Base-by-base conservation (phyloP, 2,329 filamentous ascomycete genomes). In the Hypoxylon sp. region DNA sequence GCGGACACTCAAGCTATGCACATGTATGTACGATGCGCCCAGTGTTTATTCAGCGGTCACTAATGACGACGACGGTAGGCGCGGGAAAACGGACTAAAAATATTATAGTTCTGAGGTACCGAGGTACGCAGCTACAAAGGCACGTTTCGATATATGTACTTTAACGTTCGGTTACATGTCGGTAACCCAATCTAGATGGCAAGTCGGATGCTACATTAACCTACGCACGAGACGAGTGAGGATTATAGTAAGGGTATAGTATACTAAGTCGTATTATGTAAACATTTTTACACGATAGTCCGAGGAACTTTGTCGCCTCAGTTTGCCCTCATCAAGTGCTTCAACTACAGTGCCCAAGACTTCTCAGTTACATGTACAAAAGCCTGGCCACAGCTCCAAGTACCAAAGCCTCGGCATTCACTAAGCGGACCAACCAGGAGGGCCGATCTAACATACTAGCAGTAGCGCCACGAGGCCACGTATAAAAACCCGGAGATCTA, bases 401-500 rank as follows among this genome's bases (percentile, higher is more conserved):
- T 44, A 55, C 48, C 37, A 61, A 58, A 51, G 40, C 35, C 44
- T 56, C 55, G 59, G 59, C 63, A 61, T 63, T 63, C 10, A 30
- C 53, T 33, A 65, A 61, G 40, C 40, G 31, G 46, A 31, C 61
- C 65, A 68, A 68, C 46, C 57, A 61, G 48, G 51, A 61, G 31
- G 40, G 25, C 58, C 37, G 61, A 69, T 69, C 66, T 66, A 58
- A 40, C 59, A 55, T 59, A 22, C 8, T 37, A 59, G 35, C 31
- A 42, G 17, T 25, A 44, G 33, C 35, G 33, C 55, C 61, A 65
- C 53, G 27, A 65, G 46, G 48, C 40, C 53, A 60, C 10, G 20
- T 27, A 46, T 17, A 35, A 53, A 53, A 61, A 64, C 44, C 56
- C 60, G 42, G 55, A 68, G 62, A 61, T 61, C 51, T 57, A 35